A percentile compares a stretch with the other conserved stretches of the same genome.
phyloP scores from a whole-genome alignment of 2,329 filamentous ascomycete species.

The Claviceps cyperi region DNA sequence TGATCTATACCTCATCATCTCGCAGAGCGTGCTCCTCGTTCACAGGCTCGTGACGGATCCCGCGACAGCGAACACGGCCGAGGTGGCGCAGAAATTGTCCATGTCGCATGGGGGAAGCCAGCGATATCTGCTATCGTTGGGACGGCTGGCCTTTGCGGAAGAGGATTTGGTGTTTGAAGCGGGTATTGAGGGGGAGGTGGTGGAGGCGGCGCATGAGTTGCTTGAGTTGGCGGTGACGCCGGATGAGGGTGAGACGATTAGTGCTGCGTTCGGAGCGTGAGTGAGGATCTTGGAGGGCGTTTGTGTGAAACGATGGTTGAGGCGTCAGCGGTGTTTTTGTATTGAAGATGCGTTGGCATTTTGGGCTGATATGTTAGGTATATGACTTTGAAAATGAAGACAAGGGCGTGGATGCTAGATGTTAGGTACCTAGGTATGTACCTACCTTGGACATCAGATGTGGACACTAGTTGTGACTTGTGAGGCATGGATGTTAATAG shows the following conservation, averaged over 20 bases:
- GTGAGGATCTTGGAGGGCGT: neutral
- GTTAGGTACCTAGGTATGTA: too few species aligned
- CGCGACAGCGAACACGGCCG: constrained; percentile 28
- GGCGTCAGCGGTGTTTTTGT: neutral
- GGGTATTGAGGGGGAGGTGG: constrained; percentile 62
- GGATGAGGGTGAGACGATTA: constrained; percentile 41
- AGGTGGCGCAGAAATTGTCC: constrained; percentile 58
- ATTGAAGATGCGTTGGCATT: too few species aligned
- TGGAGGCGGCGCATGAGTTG: constrained; percentile 68
- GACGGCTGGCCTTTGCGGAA: constrained; percentile 68
- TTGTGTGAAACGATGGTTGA: neutral
- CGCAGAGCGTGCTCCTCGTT: constrained; percentile 32
- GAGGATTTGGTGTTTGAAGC: constrained; percentile 66
- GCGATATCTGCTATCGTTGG: constrained; percentile 68
- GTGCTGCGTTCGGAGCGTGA: constrained; percentile 26
- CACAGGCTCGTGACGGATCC: constrained; percentile 38
- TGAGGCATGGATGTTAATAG: too few species aligned
- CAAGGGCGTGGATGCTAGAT: too few species aligned
- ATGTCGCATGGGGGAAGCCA: constrained; percentile 60
- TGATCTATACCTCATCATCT: constrained; percentile 31
- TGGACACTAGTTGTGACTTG: too few species aligned
- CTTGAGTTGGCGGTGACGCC: constrained; percentile 70
- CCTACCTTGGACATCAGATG: too few species aligned
- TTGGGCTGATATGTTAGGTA: too few species aligned
- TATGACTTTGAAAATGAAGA: too few species aligned